These are phyloP conservation scores for Macrophomina phaseolina DNA, from an alignment of 2,329 filamentous ascomycete genomes.

Conservation along the genomic window DNA sequence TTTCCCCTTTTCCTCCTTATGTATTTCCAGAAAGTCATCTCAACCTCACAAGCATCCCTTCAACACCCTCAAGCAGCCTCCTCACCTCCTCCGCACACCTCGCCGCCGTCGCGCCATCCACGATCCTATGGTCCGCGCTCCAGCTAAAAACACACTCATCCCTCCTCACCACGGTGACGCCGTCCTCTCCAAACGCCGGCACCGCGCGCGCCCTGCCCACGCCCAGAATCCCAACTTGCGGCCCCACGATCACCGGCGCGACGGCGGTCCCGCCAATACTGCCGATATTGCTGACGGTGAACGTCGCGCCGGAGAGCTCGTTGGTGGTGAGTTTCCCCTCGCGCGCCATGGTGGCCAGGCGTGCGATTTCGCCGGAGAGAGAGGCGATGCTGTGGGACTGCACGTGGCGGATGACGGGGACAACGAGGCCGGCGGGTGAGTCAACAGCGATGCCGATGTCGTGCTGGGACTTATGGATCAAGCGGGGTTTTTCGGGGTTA, in stretches of 20 bases:
- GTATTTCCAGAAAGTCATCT: conserved; percentile 51
- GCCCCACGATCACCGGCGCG: conserved; percentile 86
- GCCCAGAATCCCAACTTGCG: conserved; percentile 89
- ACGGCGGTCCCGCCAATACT: conserved; percentile 93
- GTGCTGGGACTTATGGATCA: conserved; percentile 82
- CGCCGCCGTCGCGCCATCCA: conserved; percentile 94
- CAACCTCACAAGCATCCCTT: conserved; percentile 83
- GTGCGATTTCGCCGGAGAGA: conserved; percentile 76
- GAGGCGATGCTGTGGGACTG: conserved; percentile 75
- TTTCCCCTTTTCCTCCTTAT: no score
- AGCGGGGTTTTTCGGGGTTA: conserved; percentile 67
- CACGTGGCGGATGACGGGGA: conserved; percentile 90
- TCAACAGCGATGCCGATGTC: conserved; percentile 98
- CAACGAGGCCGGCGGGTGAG: conserved; percentile 83
- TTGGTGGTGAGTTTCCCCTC: conserved; percentile 74
- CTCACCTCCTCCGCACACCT: conserved; percentile 84
- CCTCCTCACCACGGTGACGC: conserved; percentile 67
- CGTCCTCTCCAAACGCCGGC: conserved; percentile 71
- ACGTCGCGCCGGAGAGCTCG: conserved; percentile 85
- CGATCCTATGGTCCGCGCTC: conserved; percentile 92
- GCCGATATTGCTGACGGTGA: conserved; percentile 96
- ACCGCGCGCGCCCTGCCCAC: conserved; percentile 80
- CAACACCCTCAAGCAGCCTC: conserved; percentile 80
- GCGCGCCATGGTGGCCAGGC: conserved; percentile 74
- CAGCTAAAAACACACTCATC: conserved; percentile 92